These are phyloP conservation scores for Gossypium raimondii DNA, from an alignment of 345 rosid species.

Conservation along the genomic window DNA sequence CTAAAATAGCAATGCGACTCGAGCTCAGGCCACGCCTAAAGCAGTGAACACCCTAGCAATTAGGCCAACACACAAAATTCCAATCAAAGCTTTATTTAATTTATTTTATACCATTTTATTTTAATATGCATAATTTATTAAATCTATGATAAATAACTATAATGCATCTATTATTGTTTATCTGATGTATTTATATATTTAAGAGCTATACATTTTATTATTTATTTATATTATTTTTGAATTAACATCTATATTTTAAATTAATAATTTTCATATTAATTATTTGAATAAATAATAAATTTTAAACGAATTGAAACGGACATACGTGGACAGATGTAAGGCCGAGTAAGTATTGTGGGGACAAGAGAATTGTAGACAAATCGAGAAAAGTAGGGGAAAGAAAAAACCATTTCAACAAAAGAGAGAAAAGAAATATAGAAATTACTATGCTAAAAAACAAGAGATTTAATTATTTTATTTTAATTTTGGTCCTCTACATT, in stretches of 20 bases:
- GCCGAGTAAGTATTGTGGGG: not conserved
- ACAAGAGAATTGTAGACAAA: not conserved
- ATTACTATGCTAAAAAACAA: not conserved
- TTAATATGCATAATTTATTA: no score
- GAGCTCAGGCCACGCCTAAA: rapidly evolving
- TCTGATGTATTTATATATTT: no score
- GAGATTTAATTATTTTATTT: not conserved
- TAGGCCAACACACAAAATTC: no score
- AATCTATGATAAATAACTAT: no score
- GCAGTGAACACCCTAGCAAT: rapidly evolving
- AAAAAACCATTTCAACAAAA: not conserved
- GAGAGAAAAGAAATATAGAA: not conserved
- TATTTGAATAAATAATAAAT: not conserved
- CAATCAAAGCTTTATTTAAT: no score
- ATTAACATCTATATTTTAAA: no score
- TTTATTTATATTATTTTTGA: no score
- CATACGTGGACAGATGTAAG: not conserved
- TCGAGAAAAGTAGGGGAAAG: not conserved
- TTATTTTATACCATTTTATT: no score
- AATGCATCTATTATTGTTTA: no score
- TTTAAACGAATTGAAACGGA: not conserved
- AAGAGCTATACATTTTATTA: rapidly evolving
- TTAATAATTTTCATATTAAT: not conserved
- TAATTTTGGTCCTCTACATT: not conserved
- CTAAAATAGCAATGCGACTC: no score